phyloP scores from a whole-genome alignment of 768 basidiomycete genomes.

The Kondoa malvinella region DNA sequence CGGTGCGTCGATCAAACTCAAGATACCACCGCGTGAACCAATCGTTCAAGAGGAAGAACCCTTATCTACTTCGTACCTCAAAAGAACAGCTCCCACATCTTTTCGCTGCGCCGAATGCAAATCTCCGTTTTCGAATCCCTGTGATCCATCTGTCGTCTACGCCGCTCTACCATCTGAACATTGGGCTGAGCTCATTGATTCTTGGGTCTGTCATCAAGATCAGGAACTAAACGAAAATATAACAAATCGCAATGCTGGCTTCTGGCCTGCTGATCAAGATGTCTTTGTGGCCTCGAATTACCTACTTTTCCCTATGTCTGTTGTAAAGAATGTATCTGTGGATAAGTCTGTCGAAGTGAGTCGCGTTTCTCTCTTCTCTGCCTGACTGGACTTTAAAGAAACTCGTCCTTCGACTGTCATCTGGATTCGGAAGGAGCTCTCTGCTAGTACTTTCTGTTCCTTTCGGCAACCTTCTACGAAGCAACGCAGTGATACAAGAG shows the following conservation, averaged over 20 bases:
- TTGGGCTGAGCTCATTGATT: slow-evolving; percentile 91
- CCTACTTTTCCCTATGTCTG: slow-evolving; percentile 52
- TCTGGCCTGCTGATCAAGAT: slow-evolving; percentile 58
- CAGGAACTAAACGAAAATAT: slow-evolving; percentile 62
- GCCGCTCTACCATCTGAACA: slow-evolving; percentile 85
- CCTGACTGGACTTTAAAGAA: slow-evolving; percentile 64
- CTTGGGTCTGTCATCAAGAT: slow-evolving; percentile 95
- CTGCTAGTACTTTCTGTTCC: slow-evolving; percentile 41
- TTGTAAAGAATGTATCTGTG: slow-evolving; percentile 37
- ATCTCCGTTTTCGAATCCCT: slow-evolving; percentile 43
- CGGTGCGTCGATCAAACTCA: not conserved
- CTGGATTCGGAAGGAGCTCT: slow-evolving; percentile 41
- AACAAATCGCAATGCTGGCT: slow-evolving; percentile 44
- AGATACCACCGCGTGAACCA: not conserved
- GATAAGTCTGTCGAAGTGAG: slow-evolving; percentile 44
- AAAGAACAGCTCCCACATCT: slow-evolving; percentile 41
- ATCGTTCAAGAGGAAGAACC: slow-evolving; percentile 10
- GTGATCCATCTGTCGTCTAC: slow-evolving; percentile 46
- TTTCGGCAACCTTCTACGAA: slow-evolving; percentile 6
- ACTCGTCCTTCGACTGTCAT: slow-evolving; percentile 54
- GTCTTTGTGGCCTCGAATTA: slow-evolving; percentile 83
- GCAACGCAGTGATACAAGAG: slow-evolving; percentile 78
- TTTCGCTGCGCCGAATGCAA: slow-evolving; percentile 70
- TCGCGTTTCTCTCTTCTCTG: slow-evolving; percentile 22
- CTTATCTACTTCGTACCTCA: slow-evolving; percentile 54